Percentiles rank a stretch among this genome's conserved stretches.
These are phyloP conservation scores for Brassica balearica DNA, from an alignment of 441 rosid genomes.

Conservation along the genomic window DNA sequence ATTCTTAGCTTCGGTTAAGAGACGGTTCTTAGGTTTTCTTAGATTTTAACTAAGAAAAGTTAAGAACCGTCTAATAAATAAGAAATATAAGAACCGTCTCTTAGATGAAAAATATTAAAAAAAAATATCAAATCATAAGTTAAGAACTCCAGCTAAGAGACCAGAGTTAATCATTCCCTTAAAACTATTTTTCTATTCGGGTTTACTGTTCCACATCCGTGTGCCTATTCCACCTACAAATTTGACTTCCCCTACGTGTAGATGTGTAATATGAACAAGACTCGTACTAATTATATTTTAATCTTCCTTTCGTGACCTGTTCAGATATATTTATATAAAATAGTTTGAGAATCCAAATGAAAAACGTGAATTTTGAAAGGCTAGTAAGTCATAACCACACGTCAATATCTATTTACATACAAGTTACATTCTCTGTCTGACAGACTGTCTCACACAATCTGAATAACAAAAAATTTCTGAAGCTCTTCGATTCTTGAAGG, in stretches of 20 bases:
- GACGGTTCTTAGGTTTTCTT: too few species aligned
- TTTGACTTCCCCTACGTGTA: constrained; percentile 30
- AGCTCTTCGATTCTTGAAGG: constrained; percentile 2
- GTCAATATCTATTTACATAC: constrained; percentile 18
- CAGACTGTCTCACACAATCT: not conserved
- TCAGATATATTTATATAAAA: not conserved
- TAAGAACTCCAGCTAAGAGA: too few species aligned
- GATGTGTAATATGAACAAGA: constrained; percentile 23
- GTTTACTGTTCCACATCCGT: not conserved
- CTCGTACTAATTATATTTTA: not conserved
- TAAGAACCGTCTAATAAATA: too few species aligned
- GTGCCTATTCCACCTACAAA: not conserved
- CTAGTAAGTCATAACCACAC: constrained; percentile 24
- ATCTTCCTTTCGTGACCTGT: constrained; percentile 9
- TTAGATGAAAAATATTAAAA: too few species aligned
- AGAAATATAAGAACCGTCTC: too few species aligned
- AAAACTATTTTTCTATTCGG: not conserved
- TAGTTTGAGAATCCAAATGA: not conserved
- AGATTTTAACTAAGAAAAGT: too few species aligned
- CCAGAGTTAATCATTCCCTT: too few species aligned
- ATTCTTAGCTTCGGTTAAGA: too few species aligned
- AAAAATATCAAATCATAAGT: too few species aligned
- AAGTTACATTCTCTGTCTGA: not conserved
- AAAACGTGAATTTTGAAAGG: constrained; percentile 28
- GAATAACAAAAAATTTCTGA: not conserved